These are phyloP conservation scores for Xylaria arbuscula DNA, from an alignment of 2,329 filamentous ascomycete genomes.

Conservation along the genomic window DNA sequence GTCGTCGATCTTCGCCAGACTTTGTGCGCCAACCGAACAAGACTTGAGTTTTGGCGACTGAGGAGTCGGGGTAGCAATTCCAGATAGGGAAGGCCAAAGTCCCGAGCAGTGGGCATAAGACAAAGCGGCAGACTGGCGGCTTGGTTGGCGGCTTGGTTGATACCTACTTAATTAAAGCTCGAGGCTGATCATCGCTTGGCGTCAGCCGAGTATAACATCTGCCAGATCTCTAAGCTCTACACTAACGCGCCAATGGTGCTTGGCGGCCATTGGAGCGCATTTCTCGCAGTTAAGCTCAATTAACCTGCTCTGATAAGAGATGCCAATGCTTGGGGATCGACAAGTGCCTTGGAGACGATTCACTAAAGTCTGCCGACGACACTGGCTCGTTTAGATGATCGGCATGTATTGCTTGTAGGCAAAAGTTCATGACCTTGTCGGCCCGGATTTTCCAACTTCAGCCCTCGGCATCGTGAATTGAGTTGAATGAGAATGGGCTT, in stretches of 20 bases:
- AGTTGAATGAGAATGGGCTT: constrained; percentile 5
- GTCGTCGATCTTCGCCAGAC: constrained; percentile 29
- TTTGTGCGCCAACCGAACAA: constrained; percentile 12
- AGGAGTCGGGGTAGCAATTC: constrained; percentile 23
- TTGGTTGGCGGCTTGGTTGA: constrained; percentile 14
- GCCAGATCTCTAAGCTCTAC: constrained; percentile 35
- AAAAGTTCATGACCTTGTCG: constrained; percentile 27
- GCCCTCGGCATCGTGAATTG: constrained; percentile 1
- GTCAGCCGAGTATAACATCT: constrained; percentile 26
- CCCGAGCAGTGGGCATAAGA: constrained; percentile 4
- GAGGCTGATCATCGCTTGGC: constrained; percentile 43
- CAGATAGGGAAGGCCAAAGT: constrained; percentile 33
- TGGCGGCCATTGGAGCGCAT: constrained; percentile 29
- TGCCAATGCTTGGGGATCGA: constrained; percentile 27
- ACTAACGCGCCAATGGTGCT: constrained; percentile 13
- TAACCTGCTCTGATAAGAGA: constrained; percentile 30
- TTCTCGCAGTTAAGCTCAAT: constrained; percentile 23
- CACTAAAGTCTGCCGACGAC: constrained; percentile 15
- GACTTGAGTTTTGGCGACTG: constrained; percentile 19
- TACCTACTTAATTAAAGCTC: constrained; percentile 31
- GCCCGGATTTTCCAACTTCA: constrained; percentile 18
- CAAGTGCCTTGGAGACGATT: constrained; percentile 14
- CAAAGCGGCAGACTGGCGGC: constrained; percentile 14
- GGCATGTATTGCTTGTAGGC: constrained; percentile 26
- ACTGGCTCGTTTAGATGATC: constrained; percentile 17